phyloP scores from a whole-genome alignment of 495 filamentous ascomycete genomes.

The Trichoderma orchidacearum region DNA sequence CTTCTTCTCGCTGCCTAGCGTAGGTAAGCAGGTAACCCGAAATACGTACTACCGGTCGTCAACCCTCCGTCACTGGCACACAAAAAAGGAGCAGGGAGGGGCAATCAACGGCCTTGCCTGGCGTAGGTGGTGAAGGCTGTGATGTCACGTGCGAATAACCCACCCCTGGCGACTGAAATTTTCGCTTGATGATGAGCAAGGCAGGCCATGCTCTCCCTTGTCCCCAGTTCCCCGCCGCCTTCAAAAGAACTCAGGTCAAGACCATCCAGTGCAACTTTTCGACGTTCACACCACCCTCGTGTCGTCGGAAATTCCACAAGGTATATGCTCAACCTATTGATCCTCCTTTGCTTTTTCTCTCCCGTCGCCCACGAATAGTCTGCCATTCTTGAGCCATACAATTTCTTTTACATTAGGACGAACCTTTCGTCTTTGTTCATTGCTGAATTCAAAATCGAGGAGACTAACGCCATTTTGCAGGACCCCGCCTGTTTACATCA shows the following conservation, averaged over 20 bases:
- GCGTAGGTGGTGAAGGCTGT: not conserved
- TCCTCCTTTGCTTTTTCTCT: not conserved
- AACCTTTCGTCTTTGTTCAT: not conserved
- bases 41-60: too few relatives aligned
- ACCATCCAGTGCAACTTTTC: not conserved
- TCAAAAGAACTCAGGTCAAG: constrained; percentile 1
- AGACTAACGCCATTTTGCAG: not conserved
- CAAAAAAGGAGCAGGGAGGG: not conserved
- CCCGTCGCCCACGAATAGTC: too few relatives aligned
- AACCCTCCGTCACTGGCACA: not conserved
- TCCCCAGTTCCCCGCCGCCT: constrained; percentile 1
- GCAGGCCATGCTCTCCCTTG: not conserved
- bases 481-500: constrained; percentile 4
- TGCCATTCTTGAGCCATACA: too few relatives aligned
- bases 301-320: not conserved
- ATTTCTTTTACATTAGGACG: too few relatives aligned
- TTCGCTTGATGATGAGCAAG: not conserved
- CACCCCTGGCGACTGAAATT: constrained; percentile 3
- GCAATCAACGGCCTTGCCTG: not conserved
- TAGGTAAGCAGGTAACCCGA: too few relatives aligned
- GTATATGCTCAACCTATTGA: not conserved
- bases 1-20: too few relatives aligned
- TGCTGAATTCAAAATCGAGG: not conserved
- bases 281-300: not conserved
- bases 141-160: constrained; percentile 1